A percentile compares a stretch with the other conserved stretches of the same genome.
These are phyloP conservation scores for Entomortierella lignicola DNA, from an alignment of 192 early-diverging fungal genomes.

Conservation along the genomic window DNA sequence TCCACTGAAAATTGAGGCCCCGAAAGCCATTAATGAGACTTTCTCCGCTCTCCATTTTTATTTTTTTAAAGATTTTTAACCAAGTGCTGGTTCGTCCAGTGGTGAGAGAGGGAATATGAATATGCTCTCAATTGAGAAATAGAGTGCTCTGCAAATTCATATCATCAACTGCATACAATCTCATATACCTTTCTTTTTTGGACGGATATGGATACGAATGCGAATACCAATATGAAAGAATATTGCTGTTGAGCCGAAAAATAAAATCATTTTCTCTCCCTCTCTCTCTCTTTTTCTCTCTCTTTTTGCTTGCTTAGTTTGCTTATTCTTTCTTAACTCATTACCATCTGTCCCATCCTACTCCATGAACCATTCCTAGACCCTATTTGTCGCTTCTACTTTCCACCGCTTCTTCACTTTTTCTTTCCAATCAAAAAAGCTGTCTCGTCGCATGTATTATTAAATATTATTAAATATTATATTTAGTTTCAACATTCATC, in stretches of 20 bases:
- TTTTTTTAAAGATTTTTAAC: too few species aligned
- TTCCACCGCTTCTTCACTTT: conserved; percentile 2
- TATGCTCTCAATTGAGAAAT: not conserved
- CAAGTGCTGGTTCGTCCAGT: not conserved
- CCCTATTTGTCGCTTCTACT: not conserved
- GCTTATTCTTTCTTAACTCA: conserved; percentile 6
- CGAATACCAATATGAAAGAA: not conserved
- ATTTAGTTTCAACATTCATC: too few species aligned
- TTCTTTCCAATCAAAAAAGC: not conserved
- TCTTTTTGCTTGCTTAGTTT: not conserved
- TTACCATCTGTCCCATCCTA: not conserved
- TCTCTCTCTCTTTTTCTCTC: too few species aligned
- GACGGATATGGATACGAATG: not conserved
- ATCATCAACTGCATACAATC: too few species aligned
- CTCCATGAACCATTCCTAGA: not conserved
- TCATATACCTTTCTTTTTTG: too few species aligned
- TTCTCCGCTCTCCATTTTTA: too few species aligned
- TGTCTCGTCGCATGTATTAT: too few species aligned
- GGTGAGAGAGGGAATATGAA: not conserved
- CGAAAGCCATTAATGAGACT: too few species aligned
- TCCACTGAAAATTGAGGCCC: not conserved
- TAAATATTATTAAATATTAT: too few species aligned
- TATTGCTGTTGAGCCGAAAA: not conserved
- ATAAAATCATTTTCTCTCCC: too few species aligned
- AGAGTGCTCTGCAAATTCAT: not conserved